Conservation (phyloP, 371 early-diverging fungal species). For the Phascolomyces articulosus region DNA sequence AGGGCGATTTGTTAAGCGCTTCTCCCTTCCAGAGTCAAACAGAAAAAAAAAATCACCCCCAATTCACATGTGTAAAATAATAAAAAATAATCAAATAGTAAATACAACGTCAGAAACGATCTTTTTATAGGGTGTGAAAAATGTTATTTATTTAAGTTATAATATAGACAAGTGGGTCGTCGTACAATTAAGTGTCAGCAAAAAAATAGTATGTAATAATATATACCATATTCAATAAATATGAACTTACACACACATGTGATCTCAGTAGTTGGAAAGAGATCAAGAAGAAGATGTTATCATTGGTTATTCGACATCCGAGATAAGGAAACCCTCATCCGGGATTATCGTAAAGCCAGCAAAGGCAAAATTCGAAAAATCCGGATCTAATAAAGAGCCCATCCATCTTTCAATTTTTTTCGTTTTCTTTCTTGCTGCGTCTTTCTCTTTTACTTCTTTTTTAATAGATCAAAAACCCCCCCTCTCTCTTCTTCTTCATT, state of each 20-base stretch:
- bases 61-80: not conserved
- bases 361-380: not conserved
- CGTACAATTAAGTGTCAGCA: no score
- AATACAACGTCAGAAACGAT: not conserved
- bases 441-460: not conserved
- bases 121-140: not conserved
- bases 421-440: constrained; percentile 1
- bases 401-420: not conserved
- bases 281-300: constrained; percentile 7
- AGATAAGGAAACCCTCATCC: constrained; percentile 5
- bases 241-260: not conserved
- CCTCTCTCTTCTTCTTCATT: not conserved
- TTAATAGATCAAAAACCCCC: constrained; percentile 7
- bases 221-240: not conserved
- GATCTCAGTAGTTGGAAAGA: constrained; percentile 3
- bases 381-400: constrained; percentile 1
- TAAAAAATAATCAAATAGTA: not conserved
- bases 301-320: constrained; percentile 6
- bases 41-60: not conserved
- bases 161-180: no score
- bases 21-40: not conserved
- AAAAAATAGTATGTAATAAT: not conserved
- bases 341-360: constrained; percentile 3
- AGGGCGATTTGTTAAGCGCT: no score
- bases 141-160: no score